Evolutionary conservation across 306 rosid species (phyloP).

Genomic region (Citrullus amarus): DNA sequence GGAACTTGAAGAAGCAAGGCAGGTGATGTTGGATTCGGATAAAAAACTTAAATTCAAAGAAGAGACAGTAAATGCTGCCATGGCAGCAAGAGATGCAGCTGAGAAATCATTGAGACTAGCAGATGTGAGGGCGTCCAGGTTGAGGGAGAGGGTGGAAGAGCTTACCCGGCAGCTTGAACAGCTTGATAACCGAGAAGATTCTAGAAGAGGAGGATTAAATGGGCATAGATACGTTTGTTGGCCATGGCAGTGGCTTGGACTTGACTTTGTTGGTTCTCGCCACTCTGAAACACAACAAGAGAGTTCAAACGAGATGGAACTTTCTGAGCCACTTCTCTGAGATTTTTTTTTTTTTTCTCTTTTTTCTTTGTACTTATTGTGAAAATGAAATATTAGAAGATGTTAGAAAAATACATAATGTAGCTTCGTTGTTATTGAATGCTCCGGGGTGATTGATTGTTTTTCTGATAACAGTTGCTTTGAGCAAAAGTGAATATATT

Average conservation of each 20-base stretch:
- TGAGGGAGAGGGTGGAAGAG: slow-evolving; percentile 83
- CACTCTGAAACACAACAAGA: slow-evolving; percentile 40
- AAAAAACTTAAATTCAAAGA: slow-evolving; percentile 91
- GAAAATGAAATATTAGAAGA: slow-evolving; percentile 27
- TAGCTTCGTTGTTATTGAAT: not conserved
- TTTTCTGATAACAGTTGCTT: not conserved
- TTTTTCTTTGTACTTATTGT: slow-evolving; percentile 31
- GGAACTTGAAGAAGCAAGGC: slow-evolving; percentile 88
- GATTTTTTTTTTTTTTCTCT: not conserved
- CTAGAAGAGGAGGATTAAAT: slow-evolving; percentile 39
- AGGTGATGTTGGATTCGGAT: slow-evolving; percentile 58
- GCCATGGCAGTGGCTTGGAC: slow-evolving; percentile 99
- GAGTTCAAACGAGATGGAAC: slow-evolving; percentile 91
- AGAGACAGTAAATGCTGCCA: slow-evolving; percentile 93
- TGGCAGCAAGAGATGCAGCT: slow-evolving; percentile 99
- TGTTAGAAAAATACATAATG: not conserved
- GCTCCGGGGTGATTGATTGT: slow-evolving; percentile 1
- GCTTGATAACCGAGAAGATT: slow-evolving; percentile 70
- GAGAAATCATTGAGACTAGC: slow-evolving; percentile 86
- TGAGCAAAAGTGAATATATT: not conserved
- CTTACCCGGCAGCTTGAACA: slow-evolving; percentile 86
- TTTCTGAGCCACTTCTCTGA: slow-evolving; percentile 84
- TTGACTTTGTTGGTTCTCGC: slow-evolving; percentile 67
- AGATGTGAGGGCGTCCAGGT: slow-evolving; percentile 78
- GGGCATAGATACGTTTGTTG: slow-evolving; percentile 89